phyloP scores from a whole-genome alignment of 768 basidiomycete genomes.

The Harrya chromipes region DNA sequence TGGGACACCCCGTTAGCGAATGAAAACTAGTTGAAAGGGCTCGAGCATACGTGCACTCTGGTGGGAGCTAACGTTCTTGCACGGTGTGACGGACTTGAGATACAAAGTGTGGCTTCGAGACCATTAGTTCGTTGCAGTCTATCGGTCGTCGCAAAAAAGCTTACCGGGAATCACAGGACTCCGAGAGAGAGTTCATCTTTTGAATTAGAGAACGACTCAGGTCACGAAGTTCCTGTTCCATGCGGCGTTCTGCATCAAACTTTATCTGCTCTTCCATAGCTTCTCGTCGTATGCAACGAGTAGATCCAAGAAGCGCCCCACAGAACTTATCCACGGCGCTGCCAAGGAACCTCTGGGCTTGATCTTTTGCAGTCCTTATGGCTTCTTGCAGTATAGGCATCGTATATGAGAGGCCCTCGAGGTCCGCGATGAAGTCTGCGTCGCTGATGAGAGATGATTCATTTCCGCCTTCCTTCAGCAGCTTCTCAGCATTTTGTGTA shows the following conservation, averaged over 20 bases:
- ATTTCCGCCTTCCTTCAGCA: slow-evolving; percentile 22
- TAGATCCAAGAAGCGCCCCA: slow-evolving; percentile 8
- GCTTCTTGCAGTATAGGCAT: slow-evolving; percentile 19
- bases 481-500: slow-evolving; percentile 9
- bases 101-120: slow-evolving; percentile 15
- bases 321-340: slow-evolving; percentile 17
- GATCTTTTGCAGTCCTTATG: slow-evolving; percentile 8
- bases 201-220: slow-evolving; percentile 10
- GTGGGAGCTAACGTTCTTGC: background rate
- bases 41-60: slow-evolving; percentile 5
- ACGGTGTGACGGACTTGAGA: slow-evolving; percentile 7
- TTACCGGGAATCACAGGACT: slow-evolving; percentile 17
- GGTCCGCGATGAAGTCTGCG: slow-evolving; percentile 22
- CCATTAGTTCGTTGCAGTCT: background rate
- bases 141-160: background rate
- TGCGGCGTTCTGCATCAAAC: slow-evolving; percentile 8
- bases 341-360: slow-evolving; percentile 20
- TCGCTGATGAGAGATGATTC: slow-evolving; percentile 21
- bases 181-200: slow-evolving; percentile 18
- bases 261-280: slow-evolving; percentile 15
- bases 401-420: slow-evolving; percentile 11
- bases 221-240: slow-evolving; percentile 17
- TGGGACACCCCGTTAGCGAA: slow-evolving; percentile 2
- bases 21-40: background rate
- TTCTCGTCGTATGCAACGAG: slow-evolving; percentile 16